Percentiles rank a stretch among this genome's conserved stretches.
phyloP scores from a whole-genome alignment of 2,329 filamentous ascomycete genomes.

The Teratosphaeria nubilosa region DNA sequence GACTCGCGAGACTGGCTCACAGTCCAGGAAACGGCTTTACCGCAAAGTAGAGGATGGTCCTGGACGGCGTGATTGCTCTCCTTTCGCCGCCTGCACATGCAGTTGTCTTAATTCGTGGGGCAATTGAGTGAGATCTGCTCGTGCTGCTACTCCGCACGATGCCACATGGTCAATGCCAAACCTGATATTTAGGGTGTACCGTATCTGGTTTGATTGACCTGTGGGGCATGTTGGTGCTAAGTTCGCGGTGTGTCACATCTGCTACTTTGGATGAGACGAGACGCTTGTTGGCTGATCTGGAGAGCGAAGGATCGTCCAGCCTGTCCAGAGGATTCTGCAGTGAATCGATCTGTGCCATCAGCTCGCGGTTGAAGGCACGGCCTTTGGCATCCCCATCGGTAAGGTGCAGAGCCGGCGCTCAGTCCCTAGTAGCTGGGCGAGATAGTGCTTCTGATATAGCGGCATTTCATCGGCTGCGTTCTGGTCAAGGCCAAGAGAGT shows the following conservation, averaged over 20 bases:
- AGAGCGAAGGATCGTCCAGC: background rate
- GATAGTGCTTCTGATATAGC: background rate
- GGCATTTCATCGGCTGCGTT: background rate
- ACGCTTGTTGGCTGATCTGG: background rate
- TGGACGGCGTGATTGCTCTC: background rate
- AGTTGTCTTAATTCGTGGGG: background rate
- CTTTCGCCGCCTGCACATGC: background rate
- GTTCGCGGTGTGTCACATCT: too few species aligned
- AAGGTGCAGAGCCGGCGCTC: too few species aligned
- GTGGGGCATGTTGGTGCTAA: too few species aligned
- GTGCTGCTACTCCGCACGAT: background rate
- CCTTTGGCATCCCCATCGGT: too few species aligned
- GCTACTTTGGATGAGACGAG: too few species aligned
- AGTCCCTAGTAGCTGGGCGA: background rate
- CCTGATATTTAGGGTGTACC: too few species aligned
- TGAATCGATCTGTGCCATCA: background rate
- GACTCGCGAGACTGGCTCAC: background rate
- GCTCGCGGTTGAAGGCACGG: background rate
- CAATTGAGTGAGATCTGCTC: background rate
- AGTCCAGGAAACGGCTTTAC: too few species aligned
- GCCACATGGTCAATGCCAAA: background rate
- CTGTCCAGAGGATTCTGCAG: background rate
- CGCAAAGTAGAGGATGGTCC: background rate
- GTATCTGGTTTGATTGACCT: too few species aligned
- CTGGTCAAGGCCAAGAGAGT: background rate